These are phyloP conservation scores for Peltaster fructicola DNA, from an alignment of 2,329 filamentous ascomycete species.

Conservation along the genomic window DNA sequence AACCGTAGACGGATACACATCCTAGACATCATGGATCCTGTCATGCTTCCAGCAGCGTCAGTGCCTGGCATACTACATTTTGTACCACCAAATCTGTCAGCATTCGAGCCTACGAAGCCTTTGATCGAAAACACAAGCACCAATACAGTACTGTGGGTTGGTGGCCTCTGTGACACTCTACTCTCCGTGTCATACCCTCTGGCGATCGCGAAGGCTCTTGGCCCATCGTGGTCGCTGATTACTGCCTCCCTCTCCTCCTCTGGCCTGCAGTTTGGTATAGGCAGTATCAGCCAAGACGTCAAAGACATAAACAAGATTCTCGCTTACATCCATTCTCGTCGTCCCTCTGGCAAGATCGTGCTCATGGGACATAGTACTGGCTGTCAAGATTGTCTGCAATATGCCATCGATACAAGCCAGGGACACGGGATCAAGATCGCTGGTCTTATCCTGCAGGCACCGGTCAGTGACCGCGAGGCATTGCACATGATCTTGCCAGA, in stretches of 20 bases:
- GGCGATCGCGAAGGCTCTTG: conserved; percentile 30
- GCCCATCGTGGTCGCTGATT: conserved; percentile 34
- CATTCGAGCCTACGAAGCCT: conserved; percentile 26
- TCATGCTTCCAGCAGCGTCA: conserved; percentile 4
- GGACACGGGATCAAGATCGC: conserved; percentile 39
- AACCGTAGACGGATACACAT: no score
- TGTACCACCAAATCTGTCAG: conserved; percentile 23
- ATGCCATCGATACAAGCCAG: conserved; percentile 24
- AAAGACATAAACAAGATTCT: conserved; percentile 36
- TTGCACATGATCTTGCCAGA: conserved; percentile 29
- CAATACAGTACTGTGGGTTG: conserved; percentile 52
- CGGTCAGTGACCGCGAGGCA: conserved; percentile 60
- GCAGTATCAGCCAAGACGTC: conserved; percentile 35
- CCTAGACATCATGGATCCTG: no score
- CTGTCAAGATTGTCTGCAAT: conserved; percentile 51
- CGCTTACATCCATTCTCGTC: conserved; percentile 27
- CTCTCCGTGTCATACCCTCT: conserved; percentile 44
- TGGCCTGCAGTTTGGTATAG: conserved; percentile 37
- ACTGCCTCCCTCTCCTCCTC: conserved; percentile 26
- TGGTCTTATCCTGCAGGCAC: conserved; percentile 63
- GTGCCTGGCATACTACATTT: conserved; percentile 23
- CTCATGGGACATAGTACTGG: conserved; percentile 55
- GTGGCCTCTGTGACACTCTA: conserved; percentile 52
- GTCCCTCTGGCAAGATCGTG: conserved; percentile 36
- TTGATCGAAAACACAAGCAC: conserved; percentile 14